phyloP scores from a whole-genome alignment of 805 yeast species.

The Pichia thaimueangensis region DNA sequence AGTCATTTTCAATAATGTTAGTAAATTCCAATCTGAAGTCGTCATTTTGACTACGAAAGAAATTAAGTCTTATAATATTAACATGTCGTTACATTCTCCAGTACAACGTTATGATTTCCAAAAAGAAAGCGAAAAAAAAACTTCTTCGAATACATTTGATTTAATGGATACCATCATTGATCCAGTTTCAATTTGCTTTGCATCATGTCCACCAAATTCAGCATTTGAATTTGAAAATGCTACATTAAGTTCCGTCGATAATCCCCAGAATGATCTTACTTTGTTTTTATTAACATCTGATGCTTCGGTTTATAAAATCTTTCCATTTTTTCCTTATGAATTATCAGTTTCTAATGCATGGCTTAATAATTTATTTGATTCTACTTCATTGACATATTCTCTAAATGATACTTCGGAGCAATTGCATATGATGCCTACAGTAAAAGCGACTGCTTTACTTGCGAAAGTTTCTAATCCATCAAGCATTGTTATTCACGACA shows the following conservation, averaged over 20 bases:
- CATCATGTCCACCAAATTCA: slow-evolving; percentile 25
- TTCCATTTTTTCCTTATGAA: slow-evolving; percentile 55
- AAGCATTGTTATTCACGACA: slow-evolving; percentile 2
- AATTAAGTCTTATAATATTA: slow-evolving; percentile 34
- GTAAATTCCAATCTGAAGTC: slow-evolving; percentile 37
- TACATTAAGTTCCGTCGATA: slow-evolving; percentile 3
- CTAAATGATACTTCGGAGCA: slow-evolving; percentile 18
- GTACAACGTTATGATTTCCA: slow-evolving; percentile 20
- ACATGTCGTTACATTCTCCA: slow-evolving; percentile 18
- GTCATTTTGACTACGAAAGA: slow-evolving; percentile 35
- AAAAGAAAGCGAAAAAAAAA: slow-evolving; percentile 17
- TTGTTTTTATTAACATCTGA: slow-evolving; percentile 47
- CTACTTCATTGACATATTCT: slow-evolving; percentile 18
- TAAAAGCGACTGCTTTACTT: slow-evolving; percentile 23
- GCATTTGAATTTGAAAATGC: background rate
- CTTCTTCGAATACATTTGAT: slow-evolving; percentile 20
- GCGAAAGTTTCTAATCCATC: slow-evolving; percentile 12
- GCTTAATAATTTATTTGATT: slow-evolving; percentile 25
- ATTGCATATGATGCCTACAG: slow-evolving; percentile 15
- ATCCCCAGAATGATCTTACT: slow-evolving; percentile 32
- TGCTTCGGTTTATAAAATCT: slow-evolving; percentile 53
- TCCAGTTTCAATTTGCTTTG: slow-evolving; percentile 41
- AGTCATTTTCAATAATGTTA: slow-evolving; percentile 39
- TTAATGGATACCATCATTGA: slow-evolving; percentile 19
- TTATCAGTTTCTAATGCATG: slow-evolving; percentile 32